Percentiles rank a stretch among this genome's conserved stretches.
Evolutionary conservation across 768 basidiomycete genomes (phyloP).

Genomic region (Russula emetica): DNA sequence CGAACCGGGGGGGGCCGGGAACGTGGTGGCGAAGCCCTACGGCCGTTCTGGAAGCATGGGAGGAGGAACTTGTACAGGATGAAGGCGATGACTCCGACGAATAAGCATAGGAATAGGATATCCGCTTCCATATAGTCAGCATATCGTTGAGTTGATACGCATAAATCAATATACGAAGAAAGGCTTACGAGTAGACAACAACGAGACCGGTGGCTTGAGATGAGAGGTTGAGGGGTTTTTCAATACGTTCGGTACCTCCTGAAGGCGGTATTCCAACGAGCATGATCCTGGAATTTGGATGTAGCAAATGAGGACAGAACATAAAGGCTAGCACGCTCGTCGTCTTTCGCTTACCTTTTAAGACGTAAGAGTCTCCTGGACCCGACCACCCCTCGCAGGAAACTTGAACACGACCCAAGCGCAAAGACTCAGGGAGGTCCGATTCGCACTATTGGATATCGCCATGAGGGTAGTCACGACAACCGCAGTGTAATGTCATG

Average conservation of each 20-base stretch:
- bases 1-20: slow-evolving; percentile 30
- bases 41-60: slow-evolving; percentile 45
- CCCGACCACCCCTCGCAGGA: slow-evolving; percentile 88
- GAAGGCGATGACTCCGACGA: slow-evolving; percentile 43
- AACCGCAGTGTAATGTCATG: neutral
- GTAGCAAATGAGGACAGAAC: slow-evolving; percentile 1
- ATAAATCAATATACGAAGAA: neutral
- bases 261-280: slow-evolving; percentile 76
- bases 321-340: neutral
- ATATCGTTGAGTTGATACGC: neutral
- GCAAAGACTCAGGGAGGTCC: slow-evolving; percentile 75
- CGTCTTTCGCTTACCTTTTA: slow-evolving; percentile 57
- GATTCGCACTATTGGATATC: slow-evolving; percentile 66
- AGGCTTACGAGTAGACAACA: slow-evolving; percentile 1
- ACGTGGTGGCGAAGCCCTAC: slow-evolving; percentile 30
- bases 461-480: neutral
- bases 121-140: slow-evolving; percentile 17
- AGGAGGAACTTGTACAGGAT: slow-evolving; percentile 56
- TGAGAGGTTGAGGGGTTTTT: slow-evolving; percentile 25
- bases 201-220: neutral
- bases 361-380: slow-evolving; percentile 76
- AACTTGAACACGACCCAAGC: slow-evolving; percentile 82
- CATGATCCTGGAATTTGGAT: slow-evolving; percentile 61
- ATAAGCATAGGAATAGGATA: neutral
- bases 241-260: slow-evolving; percentile 52